Evolutionary conservation across 1,139 yeast species (phyloP), one percentile per base, ranked within the genome.

Genomic region (Scheffersomyces illinoinensis): DNA sequence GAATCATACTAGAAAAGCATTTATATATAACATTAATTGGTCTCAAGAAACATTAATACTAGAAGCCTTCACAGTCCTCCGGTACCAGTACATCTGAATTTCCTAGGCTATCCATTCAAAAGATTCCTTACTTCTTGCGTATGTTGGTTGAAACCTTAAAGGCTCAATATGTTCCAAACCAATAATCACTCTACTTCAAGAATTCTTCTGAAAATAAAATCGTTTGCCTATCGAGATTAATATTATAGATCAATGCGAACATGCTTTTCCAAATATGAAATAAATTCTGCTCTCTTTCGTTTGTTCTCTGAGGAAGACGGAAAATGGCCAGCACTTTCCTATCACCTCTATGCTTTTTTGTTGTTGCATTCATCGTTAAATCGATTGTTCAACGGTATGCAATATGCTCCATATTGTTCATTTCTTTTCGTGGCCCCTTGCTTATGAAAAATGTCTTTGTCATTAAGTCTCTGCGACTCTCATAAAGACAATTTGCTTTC

Each of bases 191-290:
- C 51, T 17, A 20, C 51, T 48, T 48, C 51, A 48, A 48, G 51
- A 48, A 48, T 24, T 48, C 24, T 48, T 24, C 18, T 14, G 43
- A 33, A 24, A 48, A 48, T 48, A 8, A 12, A 48, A 20, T 48
- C 21, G 26, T 48, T 24, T 48, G 51, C 51, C 51, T 48, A 48
- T 48, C 51, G 51, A 48, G 51, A 48, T 48, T 24, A 48, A 48
- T 24, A 48, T 48, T 48, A 48, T 48, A 48, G 24, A 48, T 48
- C 51, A 24, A 20, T 48, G 21, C 21, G 26, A 48, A 33, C 43
- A 48, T 48, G 51, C 51, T 48, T 48, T 48, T 24, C 51, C 21
- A 48, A 48, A 48, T 48, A 48, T 48, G 51, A 48, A 48, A 48
- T 48, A 48, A 48, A 48, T 48, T 48, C 43, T 33, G 24, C 51